Evolutionary conservation across 192 early-diverging fungal genomes (phyloP).

Genomic region (Thoreauomyces humboldtii): DNA sequence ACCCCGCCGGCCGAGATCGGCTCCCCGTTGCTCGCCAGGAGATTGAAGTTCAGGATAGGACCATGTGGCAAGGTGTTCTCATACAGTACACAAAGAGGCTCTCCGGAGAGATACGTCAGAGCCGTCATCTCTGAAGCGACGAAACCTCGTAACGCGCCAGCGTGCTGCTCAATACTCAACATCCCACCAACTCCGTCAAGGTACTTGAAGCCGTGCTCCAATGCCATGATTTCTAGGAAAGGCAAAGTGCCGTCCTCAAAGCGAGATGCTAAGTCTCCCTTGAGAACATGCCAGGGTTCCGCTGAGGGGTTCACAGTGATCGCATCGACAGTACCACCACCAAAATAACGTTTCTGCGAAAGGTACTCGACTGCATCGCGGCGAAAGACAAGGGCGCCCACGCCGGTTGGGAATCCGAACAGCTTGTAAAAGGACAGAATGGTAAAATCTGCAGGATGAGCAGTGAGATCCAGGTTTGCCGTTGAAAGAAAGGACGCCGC

Average conservation of each 20-base stretch:
- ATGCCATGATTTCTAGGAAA: conserved; percentile 69
- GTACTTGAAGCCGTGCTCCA: conserved; percentile 66
- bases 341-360: conserved; percentile 66
- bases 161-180: conserved; percentile 38
- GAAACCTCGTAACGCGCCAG: conserved; percentile 43
- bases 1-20: conserved; percentile 68
- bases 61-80: conserved; percentile 48
- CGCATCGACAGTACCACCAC: conserved; percentile 74
- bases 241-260: conserved; percentile 81
- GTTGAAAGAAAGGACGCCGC: conserved; percentile 70
- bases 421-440: conserved; percentile 84
- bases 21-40: conserved; percentile 50
- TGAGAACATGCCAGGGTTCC: conserved; percentile 15
- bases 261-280: conserved; percentile 2
- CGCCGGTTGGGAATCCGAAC: conserved; percentile 81
- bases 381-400: conserved; percentile 73
- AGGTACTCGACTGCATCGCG: conserved; percentile 39
- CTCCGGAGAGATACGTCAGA: conserved; percentile 56
- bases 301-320: conserved; percentile 33
- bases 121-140: conserved; percentile 40
- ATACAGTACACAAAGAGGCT: conserved; percentile 34
- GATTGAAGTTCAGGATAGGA: conserved; percentile 72
- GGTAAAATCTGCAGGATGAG: conserved; percentile 59
- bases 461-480: conserved; percentile 55
- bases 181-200: conserved; percentile 42